Evolutionary conservation across 2,329 filamentous ascomycete genomes (phyloP).

Genomic region (Epichloe hybrida): DNA sequence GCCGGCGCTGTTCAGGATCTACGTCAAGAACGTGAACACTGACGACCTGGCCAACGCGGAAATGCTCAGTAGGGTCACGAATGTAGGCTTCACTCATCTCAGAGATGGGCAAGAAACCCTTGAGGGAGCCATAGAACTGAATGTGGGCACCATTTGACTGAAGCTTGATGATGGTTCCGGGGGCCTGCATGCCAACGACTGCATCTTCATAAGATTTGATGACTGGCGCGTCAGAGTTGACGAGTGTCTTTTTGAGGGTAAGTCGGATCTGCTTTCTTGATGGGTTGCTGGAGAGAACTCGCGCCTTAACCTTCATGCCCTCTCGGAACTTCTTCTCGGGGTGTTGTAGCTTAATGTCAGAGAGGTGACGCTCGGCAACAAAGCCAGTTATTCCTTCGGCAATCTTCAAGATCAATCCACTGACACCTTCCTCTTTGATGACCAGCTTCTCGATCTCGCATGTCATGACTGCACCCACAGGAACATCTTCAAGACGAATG

Average conservation of each 20-base stretch:
- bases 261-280: constrained; percentile 68
- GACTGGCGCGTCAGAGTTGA: constrained; percentile 75
- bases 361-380: constrained; percentile 75
- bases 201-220: constrained; percentile 69
- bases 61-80: constrained; percentile 76
- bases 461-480: constrained; percentile 65
- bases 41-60: constrained; percentile 80
- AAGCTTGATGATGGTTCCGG: constrained; percentile 78
- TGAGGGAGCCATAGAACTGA: constrained; percentile 76
- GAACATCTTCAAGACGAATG: constrained; percentile 81
- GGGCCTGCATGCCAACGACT: constrained; percentile 63
- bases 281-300: constrained; percentile 68
- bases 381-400: constrained; percentile 82
- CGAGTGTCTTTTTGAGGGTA: constrained; percentile 85
- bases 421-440: constrained; percentile 62
- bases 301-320: constrained; percentile 69
- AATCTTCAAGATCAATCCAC: constrained; percentile 69
- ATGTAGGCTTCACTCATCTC: constrained; percentile 99
- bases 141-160: constrained; percentile 69
- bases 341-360: constrained; percentile 76
- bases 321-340: constrained; percentile 94
- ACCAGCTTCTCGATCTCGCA: constrained; percentile 77
- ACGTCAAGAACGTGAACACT: constrained; percentile 79
- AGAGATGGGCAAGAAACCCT: constrained; percentile 78
- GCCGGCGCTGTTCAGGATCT: constrained; percentile 53